Conservation (phyloP, 2,329 filamentous ascomycete species). For the Clonostachys solani region DNA sequence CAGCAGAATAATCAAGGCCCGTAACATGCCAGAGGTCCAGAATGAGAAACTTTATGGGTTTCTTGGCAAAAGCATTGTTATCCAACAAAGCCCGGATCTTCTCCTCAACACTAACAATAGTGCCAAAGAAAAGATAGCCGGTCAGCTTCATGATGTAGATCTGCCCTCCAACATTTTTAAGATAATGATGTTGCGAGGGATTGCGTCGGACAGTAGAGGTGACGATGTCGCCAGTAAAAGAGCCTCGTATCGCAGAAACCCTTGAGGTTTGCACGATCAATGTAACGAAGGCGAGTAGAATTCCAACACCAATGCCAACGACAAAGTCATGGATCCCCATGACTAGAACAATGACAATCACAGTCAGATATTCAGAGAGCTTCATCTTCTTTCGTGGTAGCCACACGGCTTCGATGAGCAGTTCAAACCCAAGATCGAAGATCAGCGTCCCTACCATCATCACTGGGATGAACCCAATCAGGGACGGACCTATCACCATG, state of each 20-base stretch:
- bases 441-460: conserved; percentile 97
- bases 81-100: conserved; percentile 79
- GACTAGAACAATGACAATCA: conserved; percentile 83
- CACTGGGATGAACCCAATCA: conserved; percentile 92
- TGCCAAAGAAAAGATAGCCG: conserved; percentile 97
- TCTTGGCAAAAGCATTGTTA: conserved; percentile 71
- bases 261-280: conserved; percentile 89
- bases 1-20: conserved; percentile 92
- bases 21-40: conserved; percentile 87
- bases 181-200: conserved; percentile 80
- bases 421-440: conserved; percentile 89
- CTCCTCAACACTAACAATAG: conserved; percentile 91
- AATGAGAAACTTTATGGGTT: conserved; percentile 84
- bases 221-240: conserved; percentile 85
- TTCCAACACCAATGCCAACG: conserved; percentile 85
- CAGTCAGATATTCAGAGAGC: conserved; percentile 82
- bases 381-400: conserved; percentile 86
- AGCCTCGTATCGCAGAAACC: conserved; percentile 82
- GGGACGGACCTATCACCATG: conserved; percentile 77
- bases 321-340: conserved; percentile 99
- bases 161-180: conserved; percentile 81
- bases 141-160: conserved; percentile 89
- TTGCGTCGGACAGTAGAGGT: conserved; percentile 91
- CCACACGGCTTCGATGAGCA: conserved; percentile 84
- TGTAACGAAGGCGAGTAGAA: conserved; percentile 85